Evolutionary conservation across 176 grass and related monocot genomes (phyloP), one percentile per base, ranked within the genome.

Genomic region (Oryza coarctata): DNA sequence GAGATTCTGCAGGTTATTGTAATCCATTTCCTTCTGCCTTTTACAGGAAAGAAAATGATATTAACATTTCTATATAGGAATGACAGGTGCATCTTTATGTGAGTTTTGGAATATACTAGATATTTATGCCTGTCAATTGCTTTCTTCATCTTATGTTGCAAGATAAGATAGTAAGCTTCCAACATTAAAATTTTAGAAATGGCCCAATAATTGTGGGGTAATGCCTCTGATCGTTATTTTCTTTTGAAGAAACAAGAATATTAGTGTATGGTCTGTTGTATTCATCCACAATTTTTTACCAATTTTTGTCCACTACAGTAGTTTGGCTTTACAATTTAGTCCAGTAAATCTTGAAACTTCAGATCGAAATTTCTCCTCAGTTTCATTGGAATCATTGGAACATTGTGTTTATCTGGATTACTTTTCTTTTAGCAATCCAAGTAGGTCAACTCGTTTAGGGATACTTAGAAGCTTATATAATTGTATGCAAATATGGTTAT

Each of bases 1-100:
- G 71, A 87, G 36, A 43, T 75, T 90, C 67, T 38, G 7, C 91
- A 90, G 87, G 91, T 92, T 83, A 25, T n/a, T 79, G 34, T 39
- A 36, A 71, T 72, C 32, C 70, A 85, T 74, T 69, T 66, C 65
- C 27, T 73, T 47, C 20, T 50, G 12, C 49, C 70, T 34, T n/a
- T n/a, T n/a, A n/a, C n/a, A n/a, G n/a, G n/a, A n/a, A n/a, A n/a
- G n/a, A n/a, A n/a, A n/a, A n/a, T n/a, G n/a, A n/a, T n/a, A n/a
- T n/a, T n/a, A n/a, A n/a, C n/a, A n/a, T n/a, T n/a, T n/a, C 32
- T 33, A 33, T 33, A 33, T 33, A 33, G 32, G 32, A n/a, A n/a
- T n/a, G n/a, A n/a, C n/a, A n/a, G n/a, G n/a, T n/a, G n/a, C n/a
- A n/a, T n/a, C n/a, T 5, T 49, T 49, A 62, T 29, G 49, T 23